A percentile compares a stretch with the other conserved stretches of the same genome.
phyloP scores from a whole-genome alignment of 768 basidiomycete genomes.

The Gyrodon lividus region DNA sequence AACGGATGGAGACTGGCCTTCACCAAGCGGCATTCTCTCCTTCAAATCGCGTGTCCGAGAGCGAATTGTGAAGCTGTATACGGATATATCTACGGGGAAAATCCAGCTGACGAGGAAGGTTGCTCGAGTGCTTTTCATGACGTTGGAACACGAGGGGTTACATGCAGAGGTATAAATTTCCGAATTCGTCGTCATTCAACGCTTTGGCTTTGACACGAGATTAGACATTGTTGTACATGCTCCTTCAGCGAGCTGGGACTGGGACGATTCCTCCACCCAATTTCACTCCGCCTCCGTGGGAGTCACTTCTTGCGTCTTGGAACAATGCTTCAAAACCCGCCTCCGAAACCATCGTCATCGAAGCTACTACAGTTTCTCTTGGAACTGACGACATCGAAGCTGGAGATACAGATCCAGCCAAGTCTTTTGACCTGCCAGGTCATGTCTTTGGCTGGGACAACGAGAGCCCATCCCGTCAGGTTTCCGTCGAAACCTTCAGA shows the following conservation, averaged over 20 bases:
- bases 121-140: slow-evolving; percentile 86
- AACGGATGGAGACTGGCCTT: slow-evolving; percentile 84
- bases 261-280: slow-evolving; percentile 79
- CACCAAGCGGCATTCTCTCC: slow-evolving; percentile 60
- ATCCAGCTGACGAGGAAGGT: slow-evolving; percentile 57
- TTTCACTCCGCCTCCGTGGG: slow-evolving; percentile 75
- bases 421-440: slow-evolving; percentile 38
- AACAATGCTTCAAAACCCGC: slow-evolving; percentile 42
- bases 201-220: slow-evolving; percentile 4
- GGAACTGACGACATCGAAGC: slow-evolving; percentile 85
- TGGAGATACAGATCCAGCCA: slow-evolving; percentile 48
- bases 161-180: slow-evolving; percentile 64
- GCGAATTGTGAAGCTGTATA: slow-evolving; percentile 72
- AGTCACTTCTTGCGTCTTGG: slow-evolving; percentile 48
- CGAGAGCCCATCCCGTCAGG: slow-evolving; percentile 68
- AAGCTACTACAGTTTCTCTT: slow-evolving; percentile 56
- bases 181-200: background rate
- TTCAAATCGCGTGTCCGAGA: slow-evolving; percentile 78
- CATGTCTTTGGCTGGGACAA: slow-evolving; percentile 96
- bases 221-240: slow-evolving; percentile 90
- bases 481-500: slow-evolving; percentile 65
- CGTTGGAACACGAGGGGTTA: slow-evolving; percentile 85
- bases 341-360: slow-evolving; percentile 51
- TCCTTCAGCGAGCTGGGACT: slow-evolving; percentile 74
- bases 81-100: slow-evolving; percentile 57